Evolutionary conservation across 1,284 basidiomycete genomes (phyloP).

Genomic region (Salmacisia buchloeana): DNA sequence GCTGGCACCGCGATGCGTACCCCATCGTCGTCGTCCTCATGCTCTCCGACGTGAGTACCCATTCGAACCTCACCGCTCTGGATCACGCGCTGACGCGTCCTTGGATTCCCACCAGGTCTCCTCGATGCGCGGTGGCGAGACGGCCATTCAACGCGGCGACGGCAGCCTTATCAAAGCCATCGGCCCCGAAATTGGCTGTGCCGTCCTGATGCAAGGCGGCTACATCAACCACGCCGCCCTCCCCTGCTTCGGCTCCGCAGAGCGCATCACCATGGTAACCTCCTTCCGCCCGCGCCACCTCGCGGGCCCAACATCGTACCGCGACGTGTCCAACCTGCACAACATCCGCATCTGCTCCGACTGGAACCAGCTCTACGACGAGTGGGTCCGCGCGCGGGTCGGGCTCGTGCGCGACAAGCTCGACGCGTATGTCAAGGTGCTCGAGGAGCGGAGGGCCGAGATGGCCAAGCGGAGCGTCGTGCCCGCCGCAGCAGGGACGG

Average conservation of each 20-base stretch:
- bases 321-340: constrained; percentile 28
- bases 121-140: constrained; percentile 40
- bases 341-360: constrained; percentile 25
- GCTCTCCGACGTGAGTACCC: constrained; percentile 24
- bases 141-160: constrained; percentile 30
- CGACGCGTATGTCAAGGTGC: background rate
- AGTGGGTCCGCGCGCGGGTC: constrained; percentile 13
- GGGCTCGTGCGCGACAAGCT: constrained; percentile 14
- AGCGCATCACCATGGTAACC: constrained; percentile 45
- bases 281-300: constrained; percentile 32
- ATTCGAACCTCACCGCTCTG: background rate
- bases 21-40: constrained; percentile 39
- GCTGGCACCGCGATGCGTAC: constrained; percentile 21
- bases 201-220: constrained; percentile 32
- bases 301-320: constrained; percentile 18
- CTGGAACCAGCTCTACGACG: constrained; percentile 14
- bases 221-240: constrained; percentile 39
- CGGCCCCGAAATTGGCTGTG: constrained; percentile 32
- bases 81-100: background rate
- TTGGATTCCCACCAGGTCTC: constrained; percentile 4
- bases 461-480: constrained; percentile 8
- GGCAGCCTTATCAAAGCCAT: constrained; percentile 32
- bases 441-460: background rate
- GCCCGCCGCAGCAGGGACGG: constrained; percentile 5
- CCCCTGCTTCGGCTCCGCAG: constrained; percentile 23